These are phyloP conservation scores for Rhodotorula babjevae DNA, from an alignment of 768 basidiomycete species.

Conservation along the genomic window DNA sequence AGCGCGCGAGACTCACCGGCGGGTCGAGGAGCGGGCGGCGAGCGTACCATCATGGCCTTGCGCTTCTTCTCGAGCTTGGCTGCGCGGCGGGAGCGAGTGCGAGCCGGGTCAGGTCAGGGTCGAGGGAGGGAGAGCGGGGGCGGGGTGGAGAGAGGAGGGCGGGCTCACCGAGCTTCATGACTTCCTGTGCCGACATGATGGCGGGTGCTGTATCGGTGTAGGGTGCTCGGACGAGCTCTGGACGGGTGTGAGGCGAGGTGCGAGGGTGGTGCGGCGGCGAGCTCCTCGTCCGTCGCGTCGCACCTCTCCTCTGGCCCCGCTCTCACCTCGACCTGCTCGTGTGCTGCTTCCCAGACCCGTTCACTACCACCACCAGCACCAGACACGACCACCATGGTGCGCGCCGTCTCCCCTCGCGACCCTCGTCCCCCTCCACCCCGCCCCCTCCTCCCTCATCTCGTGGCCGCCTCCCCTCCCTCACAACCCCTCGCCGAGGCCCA, in stretches of 20 bases:
- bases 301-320: too few relatives aligned
- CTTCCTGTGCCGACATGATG: constrained; percentile 18
- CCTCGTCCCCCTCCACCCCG: background rate
- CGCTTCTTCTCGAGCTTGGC: constrained; percentile 40
- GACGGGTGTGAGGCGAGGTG: too few relatives aligned
- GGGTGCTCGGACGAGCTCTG: background rate
- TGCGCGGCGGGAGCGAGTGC: background rate
- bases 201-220: too few relatives aligned
- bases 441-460: background rate
- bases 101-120: background rate
- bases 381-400: too few relatives aligned
- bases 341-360: too few relatives aligned
- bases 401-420: too few relatives aligned
- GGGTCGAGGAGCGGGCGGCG: background rate
- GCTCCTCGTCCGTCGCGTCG: too few relatives aligned
- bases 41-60: constrained; percentile 36
- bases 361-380: too few relatives aligned
- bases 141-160: background rate
- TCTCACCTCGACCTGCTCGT: too few relatives aligned
- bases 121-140: background rate
- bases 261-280: too few relatives aligned
- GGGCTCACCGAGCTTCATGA: constrained; percentile 19
- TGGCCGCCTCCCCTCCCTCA: background rate
- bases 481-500: too few relatives aligned
- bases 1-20: too few relatives aligned